Conservation (phyloP, 108 stramenopile species). For the Asterionellopsis glacialis region DNA sequence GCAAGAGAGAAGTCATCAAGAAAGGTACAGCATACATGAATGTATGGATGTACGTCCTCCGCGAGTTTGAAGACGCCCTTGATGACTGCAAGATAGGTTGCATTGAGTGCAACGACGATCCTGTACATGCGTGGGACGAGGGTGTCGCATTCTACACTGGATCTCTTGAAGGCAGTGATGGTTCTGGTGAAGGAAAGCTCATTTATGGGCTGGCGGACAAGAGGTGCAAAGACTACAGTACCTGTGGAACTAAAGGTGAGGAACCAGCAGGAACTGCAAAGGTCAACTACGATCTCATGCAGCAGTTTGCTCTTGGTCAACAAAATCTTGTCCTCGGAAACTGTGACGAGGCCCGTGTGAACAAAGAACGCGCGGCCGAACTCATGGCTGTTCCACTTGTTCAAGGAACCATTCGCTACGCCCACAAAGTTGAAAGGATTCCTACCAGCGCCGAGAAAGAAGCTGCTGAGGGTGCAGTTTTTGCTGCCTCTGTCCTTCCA, state of each 20-base stretch:
- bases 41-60: conserved; percentile 49
- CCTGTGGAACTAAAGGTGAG: conserved; percentile 31
- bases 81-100: conserved; percentile 46
- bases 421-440: conserved; percentile 31
- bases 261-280: conserved; percentile 12
- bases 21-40: conserved; percentile 38
- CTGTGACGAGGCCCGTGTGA: conserved; percentile 36
- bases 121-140: conserved; percentile 57
- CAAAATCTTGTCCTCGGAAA: conserved; percentile 10
- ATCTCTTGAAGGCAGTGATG: conserved; percentile 40
- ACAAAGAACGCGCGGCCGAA: conserved; percentile 27
- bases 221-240: conserved; percentile 47
- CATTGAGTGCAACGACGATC: conserved; percentile 28
- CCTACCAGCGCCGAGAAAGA: conserved; percentile 32
- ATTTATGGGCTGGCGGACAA: conserved; percentile 53
- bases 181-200: conserved; percentile 41
- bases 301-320: conserved; percentile 35
- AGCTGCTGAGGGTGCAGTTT: conserved; percentile 47
- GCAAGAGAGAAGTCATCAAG: conserved; percentile 24
- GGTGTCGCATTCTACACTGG: conserved; percentile 62
- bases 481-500: conserved; percentile 59
- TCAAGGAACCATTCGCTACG: conserved; percentile 52
- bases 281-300: conserved; percentile 17
- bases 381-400: conserved; percentile 52
- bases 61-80: conserved; percentile 39